Conservation (phyloP, 169 alveolate genomes). For the Ichthyophthirius multifiliis region DNA sequence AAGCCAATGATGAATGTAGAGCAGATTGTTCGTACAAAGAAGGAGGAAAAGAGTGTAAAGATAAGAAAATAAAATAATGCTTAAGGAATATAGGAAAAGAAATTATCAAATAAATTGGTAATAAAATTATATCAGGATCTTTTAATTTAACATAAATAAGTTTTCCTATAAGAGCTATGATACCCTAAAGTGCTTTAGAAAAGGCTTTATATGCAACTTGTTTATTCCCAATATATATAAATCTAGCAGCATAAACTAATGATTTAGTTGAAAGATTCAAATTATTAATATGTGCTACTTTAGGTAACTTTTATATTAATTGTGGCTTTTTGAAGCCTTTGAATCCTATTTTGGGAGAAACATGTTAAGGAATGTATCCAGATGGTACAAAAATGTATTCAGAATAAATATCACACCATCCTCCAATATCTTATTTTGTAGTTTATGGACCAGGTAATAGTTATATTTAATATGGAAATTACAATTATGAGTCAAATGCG, state of each 20-base stretch:
- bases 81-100: constrained; percentile 65
- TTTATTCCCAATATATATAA: constrained; percentile 47
- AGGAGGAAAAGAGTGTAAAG: constrained; percentile 63
- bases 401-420: constrained; percentile 77
- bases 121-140: constrained; percentile 54
- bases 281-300: constrained; percentile 31
- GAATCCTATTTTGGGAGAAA: constrained; percentile 72
- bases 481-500: constrained; percentile 58
- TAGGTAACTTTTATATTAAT: constrained; percentile 36
- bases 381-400: constrained; percentile 64
- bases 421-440: constrained; percentile 72
- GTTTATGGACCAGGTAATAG: constrained; percentile 59
- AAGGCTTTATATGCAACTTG: constrained; percentile 32
- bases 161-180: constrained; percentile 74
- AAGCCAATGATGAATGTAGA: constrained; percentile 54
- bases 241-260: constrained; percentile 42
- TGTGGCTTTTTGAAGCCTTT: constrained; percentile 54
- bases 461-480: constrained; percentile 60
- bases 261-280: constrained; percentile 68
- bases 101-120: constrained; percentile 60
- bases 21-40: constrained; percentile 41
- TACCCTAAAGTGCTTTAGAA: constrained; percentile 37
- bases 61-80: constrained; percentile 27
- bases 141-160: constrained; percentile 55
- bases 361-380: constrained; percentile 57